Evolutionary conservation across 2,329 filamentous ascomycete genomes (phyloP).

Genomic region (Penicillium occitanis): DNA sequence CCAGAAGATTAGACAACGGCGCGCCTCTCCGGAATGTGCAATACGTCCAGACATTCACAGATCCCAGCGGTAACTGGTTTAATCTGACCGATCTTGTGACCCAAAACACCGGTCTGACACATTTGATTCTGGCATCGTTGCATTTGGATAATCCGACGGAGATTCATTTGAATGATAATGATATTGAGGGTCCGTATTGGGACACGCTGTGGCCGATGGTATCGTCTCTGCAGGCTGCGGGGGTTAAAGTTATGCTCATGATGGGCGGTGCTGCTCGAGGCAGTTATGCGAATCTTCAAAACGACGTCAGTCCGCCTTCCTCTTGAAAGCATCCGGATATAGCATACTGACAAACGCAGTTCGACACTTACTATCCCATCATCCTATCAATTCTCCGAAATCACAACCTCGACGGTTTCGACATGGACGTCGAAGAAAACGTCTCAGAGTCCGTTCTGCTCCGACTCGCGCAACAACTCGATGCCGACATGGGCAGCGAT

Average conservation of each 20-base stretch:
- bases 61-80: constrained; percentile 31
- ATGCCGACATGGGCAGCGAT: constrained; percentile 61
- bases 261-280: constrained; percentile 56
- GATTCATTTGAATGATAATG: constrained; percentile 55
- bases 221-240: constrained; percentile 49
- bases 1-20: constrained; percentile 9
- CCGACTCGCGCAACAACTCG: constrained; percentile 50
- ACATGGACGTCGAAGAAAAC: constrained; percentile 52
- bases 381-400: constrained; percentile 31
- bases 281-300: constrained; percentile 40
- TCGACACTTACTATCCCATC: constrained; percentile 52
- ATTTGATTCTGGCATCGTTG: constrained; percentile 55
- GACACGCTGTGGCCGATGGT: constrained; percentile 51
- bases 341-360: constrained; percentile 26
- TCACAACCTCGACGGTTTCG: constrained; percentile 44
- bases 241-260: constrained; percentile 55
- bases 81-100: constrained; percentile 54
- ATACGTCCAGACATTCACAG: constrained; percentile 31
- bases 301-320: constrained; percentile 25
- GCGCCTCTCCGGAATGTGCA: constrained; percentile 24
- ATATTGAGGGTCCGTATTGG: constrained; percentile 27
- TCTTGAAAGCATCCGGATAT: no score
- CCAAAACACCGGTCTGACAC: constrained; percentile 38
- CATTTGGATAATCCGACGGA: constrained; percentile 50
- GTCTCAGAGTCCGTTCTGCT: constrained; percentile 27